Percentiles rank a stretch among this genome's conserved stretches.
Evolutionary conservation across 257 asterid genomes (phyloP).

Genomic region (Salvia hispanica): DNA sequence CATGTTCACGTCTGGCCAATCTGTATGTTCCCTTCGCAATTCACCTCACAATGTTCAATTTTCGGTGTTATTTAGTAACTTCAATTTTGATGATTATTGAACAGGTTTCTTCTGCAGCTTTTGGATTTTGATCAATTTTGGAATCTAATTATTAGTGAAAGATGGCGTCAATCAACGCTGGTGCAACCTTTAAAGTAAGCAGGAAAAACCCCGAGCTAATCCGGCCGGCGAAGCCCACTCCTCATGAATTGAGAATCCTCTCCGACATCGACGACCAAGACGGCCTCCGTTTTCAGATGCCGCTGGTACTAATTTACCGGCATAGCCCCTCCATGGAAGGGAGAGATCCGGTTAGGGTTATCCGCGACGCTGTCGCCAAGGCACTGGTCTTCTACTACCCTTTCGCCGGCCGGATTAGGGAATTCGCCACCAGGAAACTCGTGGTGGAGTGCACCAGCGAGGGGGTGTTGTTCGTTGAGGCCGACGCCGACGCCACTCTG

Average conservation of each 20-base stretch:
- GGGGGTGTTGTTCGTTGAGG: conserved; percentile 60
- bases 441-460: conserved; percentile 69
- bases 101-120: too few species aligned
- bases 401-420: conserved; percentile 65
- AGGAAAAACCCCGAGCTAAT: conserved; percentile 49
- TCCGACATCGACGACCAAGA: conserved; percentile 71
- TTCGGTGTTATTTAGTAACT: neutral
- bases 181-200: conserved; percentile 44
- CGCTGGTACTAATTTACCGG: conserved; percentile 51
- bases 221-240: conserved; percentile 60
- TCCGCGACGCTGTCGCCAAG: conserved; percentile 48
- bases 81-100: neutral
- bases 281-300: conserved; percentile 62
- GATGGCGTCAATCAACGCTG: conserved; percentile 36
- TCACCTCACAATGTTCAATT: neutral
- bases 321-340: conserved; percentile 29
- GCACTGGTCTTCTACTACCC: conserved; percentile 66
- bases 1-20: too few species aligned
- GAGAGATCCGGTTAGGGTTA: conserved; percentile 45
- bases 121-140: neutral
- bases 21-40: too few species aligned
- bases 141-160: neutral
- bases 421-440: conserved; percentile 46
- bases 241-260: conserved; percentile 49
- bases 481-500: conserved; percentile 55